Evolutionary conservation across 1,139 yeast genomes (phyloP).

Genomic region (Protomyces gravidus): DNA sequence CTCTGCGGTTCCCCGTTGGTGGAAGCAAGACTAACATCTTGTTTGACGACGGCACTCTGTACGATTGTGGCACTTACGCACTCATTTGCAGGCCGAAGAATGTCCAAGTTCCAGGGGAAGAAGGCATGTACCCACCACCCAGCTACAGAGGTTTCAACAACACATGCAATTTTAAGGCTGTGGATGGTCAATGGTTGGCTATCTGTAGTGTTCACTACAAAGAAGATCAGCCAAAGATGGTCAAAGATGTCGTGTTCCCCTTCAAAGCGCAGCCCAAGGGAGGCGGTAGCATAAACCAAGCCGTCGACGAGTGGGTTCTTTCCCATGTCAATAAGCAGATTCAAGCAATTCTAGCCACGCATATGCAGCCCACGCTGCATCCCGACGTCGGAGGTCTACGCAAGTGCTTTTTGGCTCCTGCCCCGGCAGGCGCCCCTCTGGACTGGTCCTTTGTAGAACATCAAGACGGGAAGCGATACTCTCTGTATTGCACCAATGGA

Average conservation of each 20-base stretch:
- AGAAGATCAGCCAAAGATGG: not conserved
- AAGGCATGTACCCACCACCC: not conserved
- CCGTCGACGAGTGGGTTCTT: too few species aligned
- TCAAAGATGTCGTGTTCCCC: not conserved
- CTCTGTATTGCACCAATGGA: not conserved
- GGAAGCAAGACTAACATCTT: not conserved
- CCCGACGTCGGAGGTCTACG: not conserved
- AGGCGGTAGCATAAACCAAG: not conserved
- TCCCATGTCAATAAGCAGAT: not conserved
- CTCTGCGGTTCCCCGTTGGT: not conserved
- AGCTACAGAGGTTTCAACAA: not conserved
- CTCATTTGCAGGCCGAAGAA: not conserved
- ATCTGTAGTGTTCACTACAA: not conserved
- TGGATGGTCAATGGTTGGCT: not conserved
- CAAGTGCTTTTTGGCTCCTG: not conserved
- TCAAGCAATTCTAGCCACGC: not conserved
- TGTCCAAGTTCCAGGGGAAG: not conserved
- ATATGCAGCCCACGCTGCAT: not conserved
- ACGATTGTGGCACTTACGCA: not conserved
- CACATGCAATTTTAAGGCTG: not conserved
- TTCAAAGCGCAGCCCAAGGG: not conserved
- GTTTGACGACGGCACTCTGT: not conserved
- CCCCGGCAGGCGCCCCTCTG: not conserved
- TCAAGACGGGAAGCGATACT: not conserved
- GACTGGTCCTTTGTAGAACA: not conserved